A percentile compares a stretch with the other conserved stretches of the same genome.
Evolutionary conservation across 2,329 filamentous ascomycete species (phyloP).

Genomic region (Colletotrichum somersetense): DNA sequence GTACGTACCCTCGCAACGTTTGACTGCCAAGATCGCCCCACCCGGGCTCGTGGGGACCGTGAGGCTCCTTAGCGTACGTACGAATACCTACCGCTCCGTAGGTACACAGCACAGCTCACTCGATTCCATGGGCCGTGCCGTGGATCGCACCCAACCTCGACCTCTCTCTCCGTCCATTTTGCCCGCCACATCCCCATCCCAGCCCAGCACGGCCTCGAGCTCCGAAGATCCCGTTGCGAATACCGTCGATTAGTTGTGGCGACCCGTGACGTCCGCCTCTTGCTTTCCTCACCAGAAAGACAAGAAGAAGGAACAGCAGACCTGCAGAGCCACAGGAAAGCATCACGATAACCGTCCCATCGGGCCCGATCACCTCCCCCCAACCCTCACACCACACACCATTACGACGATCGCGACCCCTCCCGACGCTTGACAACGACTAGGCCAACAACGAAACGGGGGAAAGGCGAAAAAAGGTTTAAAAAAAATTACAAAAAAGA

Average conservation of each 20-base stretch:
- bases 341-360: not conserved
- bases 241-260: not conserved
- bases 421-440: not conserved
- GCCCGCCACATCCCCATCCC: constrained; percentile 1
- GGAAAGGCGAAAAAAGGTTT: no score
- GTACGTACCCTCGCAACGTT: constrained; percentile 20
- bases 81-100: no score
- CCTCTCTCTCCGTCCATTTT: constrained; percentile 3
- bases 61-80: not conserved
- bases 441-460: not conserved
- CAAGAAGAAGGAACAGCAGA: not conserved
- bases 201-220: constrained; percentile 3
- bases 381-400: not conserved
- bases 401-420: not conserved
- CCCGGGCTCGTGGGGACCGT: not conserved
- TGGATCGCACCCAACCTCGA: constrained; percentile 16
- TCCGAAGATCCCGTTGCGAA: constrained; percentile 8
- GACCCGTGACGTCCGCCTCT: not conserved
- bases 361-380: not conserved
- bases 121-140: constrained; percentile 4
- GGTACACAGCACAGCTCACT: constrained; percentile 12
- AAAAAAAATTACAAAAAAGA: not conserved
- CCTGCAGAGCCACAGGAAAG: not conserved
- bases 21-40: constrained; percentile 3
- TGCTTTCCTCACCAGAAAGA: not conserved